Evolutionary conservation across 108 stramenopile species (phyloP).

Genomic region (Seminavis robusta): DNA sequence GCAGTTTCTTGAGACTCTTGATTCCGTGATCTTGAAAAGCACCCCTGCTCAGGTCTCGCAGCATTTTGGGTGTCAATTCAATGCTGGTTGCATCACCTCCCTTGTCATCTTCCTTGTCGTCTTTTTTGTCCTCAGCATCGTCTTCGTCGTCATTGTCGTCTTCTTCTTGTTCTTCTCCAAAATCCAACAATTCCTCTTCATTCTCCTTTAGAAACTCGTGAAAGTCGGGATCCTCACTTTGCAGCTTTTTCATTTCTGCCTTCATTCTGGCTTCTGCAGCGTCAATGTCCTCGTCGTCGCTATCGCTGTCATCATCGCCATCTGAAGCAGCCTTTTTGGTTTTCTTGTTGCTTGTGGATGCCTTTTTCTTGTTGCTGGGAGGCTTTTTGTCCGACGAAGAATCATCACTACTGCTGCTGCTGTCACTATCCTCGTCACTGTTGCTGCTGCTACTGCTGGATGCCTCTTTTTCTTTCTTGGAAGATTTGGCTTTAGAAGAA

Average conservation of each 20-base stretch:
- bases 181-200: slow-evolving; percentile 71
- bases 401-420: background rate
- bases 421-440: too few species aligned
- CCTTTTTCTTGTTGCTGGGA: background rate
- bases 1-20: slow-evolving; percentile 71
- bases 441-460: background rate
- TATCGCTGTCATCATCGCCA: slow-evolving; percentile 39
- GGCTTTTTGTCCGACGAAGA: background rate
- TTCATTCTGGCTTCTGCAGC: slow-evolving; percentile 71
- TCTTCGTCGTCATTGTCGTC: slow-evolving; percentile 39
- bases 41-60: slow-evolving; percentile 49
- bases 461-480: background rate
- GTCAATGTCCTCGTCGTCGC: slow-evolving; percentile 77
- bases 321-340: background rate
- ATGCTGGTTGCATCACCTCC: slow-evolving; percentile 12
- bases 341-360: background rate
- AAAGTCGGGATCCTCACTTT: slow-evolving; percentile 86
- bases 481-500: background rate
- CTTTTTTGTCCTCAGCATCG: slow-evolving; percentile 31
- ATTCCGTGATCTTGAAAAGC: slow-evolving; percentile 71
- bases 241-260: slow-evolving; percentile 69
- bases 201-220: slow-evolving; percentile 85
- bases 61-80: slow-evolving; percentile 42
- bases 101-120: slow-evolving; percentile 24
- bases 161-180: slow-evolving; percentile 52